These are phyloP conservation scores for Vararia minispora DNA, from an alignment of 768 basidiomycete species.

Conservation along the genomic window DNA sequence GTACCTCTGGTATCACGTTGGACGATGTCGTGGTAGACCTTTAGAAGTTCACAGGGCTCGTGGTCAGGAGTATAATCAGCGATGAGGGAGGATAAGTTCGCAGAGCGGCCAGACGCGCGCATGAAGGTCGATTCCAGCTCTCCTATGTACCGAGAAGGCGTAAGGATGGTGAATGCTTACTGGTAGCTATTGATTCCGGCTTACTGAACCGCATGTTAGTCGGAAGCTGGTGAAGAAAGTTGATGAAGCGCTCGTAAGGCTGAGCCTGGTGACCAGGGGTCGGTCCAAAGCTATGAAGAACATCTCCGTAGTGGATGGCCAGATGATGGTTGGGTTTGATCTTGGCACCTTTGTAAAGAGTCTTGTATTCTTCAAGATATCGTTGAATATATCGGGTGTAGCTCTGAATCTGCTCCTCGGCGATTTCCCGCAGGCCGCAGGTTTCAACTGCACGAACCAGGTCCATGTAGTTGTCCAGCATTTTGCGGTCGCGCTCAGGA, in stretches of 20 bases:
- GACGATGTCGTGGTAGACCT: too few species aligned
- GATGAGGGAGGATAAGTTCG: too few species aligned
- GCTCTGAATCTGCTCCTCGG: slow-evolving; percentile 1
- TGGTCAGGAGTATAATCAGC: too few species aligned
- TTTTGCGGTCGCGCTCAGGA: slow-evolving; percentile 2
- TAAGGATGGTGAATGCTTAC: background rate
- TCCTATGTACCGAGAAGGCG: slow-evolving; percentile 5
- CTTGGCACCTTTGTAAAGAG: slow-evolving; percentile 15
- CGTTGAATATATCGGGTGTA: background rate
- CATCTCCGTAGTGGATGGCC: slow-evolving; percentile 19
- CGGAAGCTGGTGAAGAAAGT: slow-evolving; percentile 12
- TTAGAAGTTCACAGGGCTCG: too few species aligned
- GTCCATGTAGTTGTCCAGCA: slow-evolving; percentile 22
- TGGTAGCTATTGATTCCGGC: too few species aligned
- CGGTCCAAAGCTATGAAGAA: slow-evolving; percentile 21
- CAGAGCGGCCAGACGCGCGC: background rate
- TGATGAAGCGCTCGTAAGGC: slow-evolving; percentile 13
- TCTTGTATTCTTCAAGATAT: slow-evolving; percentile 14
- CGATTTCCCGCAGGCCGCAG: slow-evolving; percentile 10
- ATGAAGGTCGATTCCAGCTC: slow-evolving; percentile 7
- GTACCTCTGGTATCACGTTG: too few species aligned
- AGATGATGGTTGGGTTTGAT: slow-evolving; percentile 21
- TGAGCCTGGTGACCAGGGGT: slow-evolving; percentile 11
- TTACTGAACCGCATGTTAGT: slow-evolving; percentile 16
- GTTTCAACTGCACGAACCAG: slow-evolving; percentile 17